A percentile compares a stretch with the other conserved stretches of the same genome.
Evolutionary conservation across 768 basidiomycete species (phyloP).

Genomic region (Auricularia cornea): DNA sequence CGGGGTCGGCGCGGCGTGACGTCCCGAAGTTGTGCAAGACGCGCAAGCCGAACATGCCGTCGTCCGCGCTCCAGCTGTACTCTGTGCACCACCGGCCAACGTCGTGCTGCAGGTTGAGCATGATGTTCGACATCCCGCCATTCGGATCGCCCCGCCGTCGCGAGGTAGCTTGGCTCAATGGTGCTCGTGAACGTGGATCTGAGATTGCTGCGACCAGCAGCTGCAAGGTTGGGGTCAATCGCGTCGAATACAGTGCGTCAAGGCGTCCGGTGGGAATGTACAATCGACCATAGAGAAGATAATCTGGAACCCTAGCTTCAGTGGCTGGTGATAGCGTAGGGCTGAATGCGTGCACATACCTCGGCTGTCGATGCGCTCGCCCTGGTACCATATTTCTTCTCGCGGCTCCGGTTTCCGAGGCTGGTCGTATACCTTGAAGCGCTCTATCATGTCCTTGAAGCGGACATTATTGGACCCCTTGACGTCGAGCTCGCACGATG

Average conservation of each 20-base stretch:
- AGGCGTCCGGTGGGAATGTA: constrained; percentile 84
- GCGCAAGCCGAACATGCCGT: constrained; percentile 85
- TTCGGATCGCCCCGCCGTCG: constrained; percentile 44
- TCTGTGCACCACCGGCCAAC: constrained; percentile 89
- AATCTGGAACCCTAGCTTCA: too few relatives aligned
- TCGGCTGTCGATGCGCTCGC: constrained; percentile 64
- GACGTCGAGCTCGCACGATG: constrained; percentile 72
- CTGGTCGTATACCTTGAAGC: constrained; percentile 75
- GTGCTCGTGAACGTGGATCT: constrained; percentile 48
- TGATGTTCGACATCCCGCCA: constrained; percentile 35
- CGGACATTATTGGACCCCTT: constrained; percentile 60
- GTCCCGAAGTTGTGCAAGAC: constrained; percentile 86
- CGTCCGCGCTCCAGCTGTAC: constrained; percentile 90
- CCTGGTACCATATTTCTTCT: constrained; percentile 75
- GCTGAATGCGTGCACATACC: constrained; percentile 45
- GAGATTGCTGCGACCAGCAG: constrained; percentile 80
- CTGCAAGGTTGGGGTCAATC: constrained; percentile 72
- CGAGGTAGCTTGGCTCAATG: constrained; percentile 23
- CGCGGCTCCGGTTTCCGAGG: constrained; percentile 72
- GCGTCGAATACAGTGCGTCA: constrained; percentile 82
- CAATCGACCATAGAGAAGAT: constrained; percentile 84
- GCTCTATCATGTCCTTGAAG: constrained; percentile 85
- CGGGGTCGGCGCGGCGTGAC: constrained; percentile 26
- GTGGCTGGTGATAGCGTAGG: too few relatives aligned
- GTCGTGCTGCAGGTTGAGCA: constrained; percentile 87